These are phyloP conservation scores for Mycena latifolia DNA, from an alignment of 768 basidiomycete species.

Conservation along the genomic window DNA sequence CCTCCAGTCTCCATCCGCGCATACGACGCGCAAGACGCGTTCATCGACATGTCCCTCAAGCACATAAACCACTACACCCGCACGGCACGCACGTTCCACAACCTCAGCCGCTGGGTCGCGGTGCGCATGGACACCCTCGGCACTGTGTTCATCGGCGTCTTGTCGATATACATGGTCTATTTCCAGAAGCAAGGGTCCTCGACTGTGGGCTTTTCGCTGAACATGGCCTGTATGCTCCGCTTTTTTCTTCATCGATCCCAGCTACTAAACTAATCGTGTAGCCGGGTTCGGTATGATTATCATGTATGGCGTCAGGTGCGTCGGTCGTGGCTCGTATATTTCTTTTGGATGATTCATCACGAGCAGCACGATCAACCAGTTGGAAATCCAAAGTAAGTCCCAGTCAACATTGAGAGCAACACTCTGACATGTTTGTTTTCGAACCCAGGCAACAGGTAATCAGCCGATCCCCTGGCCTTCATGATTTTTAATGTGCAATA, in stretches of 20 bases:
- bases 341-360: neutral
- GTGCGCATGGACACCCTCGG: conserved; percentile 72
- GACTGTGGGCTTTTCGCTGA: conserved; percentile 65
- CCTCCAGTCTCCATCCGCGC: conserved; percentile 71
- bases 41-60: conserved; percentile 56
- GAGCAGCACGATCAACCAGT: conserved; percentile 49
- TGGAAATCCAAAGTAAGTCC: conserved; percentile 58
- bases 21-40: conserved; percentile 68
- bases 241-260: conserved; percentile 50
- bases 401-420: neutral
- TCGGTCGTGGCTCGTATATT: neutral
- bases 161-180: conserved; percentile 71
- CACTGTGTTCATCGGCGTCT: conserved; percentile 62
- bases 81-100: conserved; percentile 61
- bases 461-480: neutral
- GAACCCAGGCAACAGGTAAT: conserved; percentile 57
- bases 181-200: conserved; percentile 53
- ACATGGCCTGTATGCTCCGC: conserved; percentile 56
- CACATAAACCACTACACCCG: conserved; percentile 68
- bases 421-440: conserved; percentile 41
- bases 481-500: too few relatives aligned
- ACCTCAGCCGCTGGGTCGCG: conserved; percentile 60
- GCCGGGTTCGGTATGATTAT: conserved; percentile 70
- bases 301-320: conserved; percentile 56
- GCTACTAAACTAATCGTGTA: conserved; percentile 25